A percentile compares a stretch with the other conserved stretches of the same genome.
Evolutionary conservation across 2,329 filamentous ascomycete species (phyloP).

Genomic region (Calonectria hawksworthii): DNA sequence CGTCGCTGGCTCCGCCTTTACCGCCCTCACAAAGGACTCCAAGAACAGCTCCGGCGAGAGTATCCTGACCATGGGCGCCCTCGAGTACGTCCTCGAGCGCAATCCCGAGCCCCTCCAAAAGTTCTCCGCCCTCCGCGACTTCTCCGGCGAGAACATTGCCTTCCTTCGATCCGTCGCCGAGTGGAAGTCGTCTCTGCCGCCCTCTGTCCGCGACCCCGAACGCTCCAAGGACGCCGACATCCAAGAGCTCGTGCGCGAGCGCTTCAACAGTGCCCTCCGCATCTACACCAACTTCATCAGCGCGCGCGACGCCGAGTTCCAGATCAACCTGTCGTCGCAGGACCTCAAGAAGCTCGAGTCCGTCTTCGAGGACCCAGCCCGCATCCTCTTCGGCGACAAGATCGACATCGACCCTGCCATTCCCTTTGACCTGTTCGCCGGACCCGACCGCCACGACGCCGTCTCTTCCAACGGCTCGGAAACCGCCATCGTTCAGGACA

Average conservation of each 20-base stretch:
- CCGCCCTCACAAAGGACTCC: conserved; percentile 52
- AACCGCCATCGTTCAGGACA: conserved; percentile 37
- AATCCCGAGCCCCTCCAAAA: conserved; percentile 73
- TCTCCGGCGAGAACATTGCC: conserved; percentile 78
- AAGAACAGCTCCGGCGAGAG: conserved; percentile 55
- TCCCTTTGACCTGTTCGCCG: conserved; percentile 57
- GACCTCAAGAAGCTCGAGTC: conserved; percentile 67
- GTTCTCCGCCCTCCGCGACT: conserved; percentile 76
- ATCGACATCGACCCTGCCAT: conserved; percentile 57
- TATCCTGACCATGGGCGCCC: conserved; percentile 46
- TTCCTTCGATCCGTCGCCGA: conserved; percentile 71
- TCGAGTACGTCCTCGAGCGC: conserved; percentile 69
- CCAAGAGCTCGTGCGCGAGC: conserved; percentile 58
- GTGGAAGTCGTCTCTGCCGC: conserved; percentile 51
- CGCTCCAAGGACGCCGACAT: conserved; percentile 38
- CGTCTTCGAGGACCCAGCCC: conserved; percentile 69
- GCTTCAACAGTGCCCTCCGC: conserved; percentile 71
- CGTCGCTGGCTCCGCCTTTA: conserved; percentile 52
- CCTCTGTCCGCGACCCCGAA: conserved; percentile 41
- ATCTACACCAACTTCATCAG: conserved; percentile 46
- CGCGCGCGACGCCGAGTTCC: conserved; percentile 68
- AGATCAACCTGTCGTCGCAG: conserved; percentile 74
- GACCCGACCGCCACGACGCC: conserved; percentile 38
- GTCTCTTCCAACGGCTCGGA: conserved; percentile 40
- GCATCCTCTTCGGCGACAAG: conserved; percentile 58